Evolutionary conservation across 768 basidiomycete species (phyloP), one percentile per base, ranked within the genome.

Genomic region (Pisolithus orientalis): DNA sequence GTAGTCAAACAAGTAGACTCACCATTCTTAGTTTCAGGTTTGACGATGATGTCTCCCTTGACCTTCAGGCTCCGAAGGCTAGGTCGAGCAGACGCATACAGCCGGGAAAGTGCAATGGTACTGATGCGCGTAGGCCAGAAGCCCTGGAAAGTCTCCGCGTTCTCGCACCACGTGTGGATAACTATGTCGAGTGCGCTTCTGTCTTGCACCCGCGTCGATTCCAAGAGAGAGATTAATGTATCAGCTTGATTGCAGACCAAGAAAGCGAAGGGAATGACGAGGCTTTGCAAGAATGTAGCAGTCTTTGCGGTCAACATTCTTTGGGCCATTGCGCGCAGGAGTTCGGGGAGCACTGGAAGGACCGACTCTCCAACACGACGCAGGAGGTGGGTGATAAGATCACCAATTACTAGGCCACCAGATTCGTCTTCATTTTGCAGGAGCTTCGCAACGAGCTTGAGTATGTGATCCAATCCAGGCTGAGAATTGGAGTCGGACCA

Each of bases 101-200:
- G 75, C 55, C 87, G 80, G 28, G 80, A 80, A 47, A 99, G 71
- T 1, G 87, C 94, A 50, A 97, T 71, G 38, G 82, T 85, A 67
- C 91, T 94, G 60, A 95, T 79, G 31, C 91, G 82, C 4, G 84
- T 82, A 9, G 91, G 85, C 94, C 95, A 98, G 68, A 86, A 92
- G 29, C 96, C 94, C 63, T 93, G 91, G 78, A 98, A 90, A 5
- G 87, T 91, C 67, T 92, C 89, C 11, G 87, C 85, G 60, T 94
- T 94, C 65, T 99, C 95, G 62, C 89, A 90, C 95, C 94, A 97
- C 0, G 89, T 85, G 51, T 85, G 80, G 27, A 98, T 78, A n/a
- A 99, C 75, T 44, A 97, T 79, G 54, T 94, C 85, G n/a, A 97
- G 77, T 0, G 81, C 90, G 0, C 78, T 76, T 28, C 82, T 77